Conservation (phyloP, 2,329 filamentous ascomycete species). For the Trichophyton mentagrophytes region DNA sequence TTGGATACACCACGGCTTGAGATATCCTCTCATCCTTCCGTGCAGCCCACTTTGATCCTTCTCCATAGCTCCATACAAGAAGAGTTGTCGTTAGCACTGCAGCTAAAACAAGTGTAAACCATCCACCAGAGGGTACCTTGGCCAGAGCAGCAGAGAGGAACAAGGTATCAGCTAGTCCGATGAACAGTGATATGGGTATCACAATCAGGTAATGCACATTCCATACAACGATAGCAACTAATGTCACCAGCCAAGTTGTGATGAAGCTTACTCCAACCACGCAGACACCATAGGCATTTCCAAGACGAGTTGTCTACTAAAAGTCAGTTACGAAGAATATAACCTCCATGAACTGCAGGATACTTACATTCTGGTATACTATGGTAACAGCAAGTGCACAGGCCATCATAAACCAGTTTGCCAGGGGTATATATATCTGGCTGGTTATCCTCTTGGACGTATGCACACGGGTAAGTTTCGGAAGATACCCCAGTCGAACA, state of each 20-base stretch:
- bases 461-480: slow-evolving; percentile 60
- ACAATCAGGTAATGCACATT: slow-evolving; percentile 49
- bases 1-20: slow-evolving; percentile 17
- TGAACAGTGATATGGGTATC: slow-evolving; percentile 47
- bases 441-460: slow-evolving; percentile 58
- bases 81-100: slow-evolving; percentile 52
- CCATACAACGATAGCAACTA: slow-evolving; percentile 64
- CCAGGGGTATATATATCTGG: slow-evolving; percentile 62
- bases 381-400: slow-evolving; percentile 62
- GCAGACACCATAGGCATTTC: slow-evolving; percentile 65
- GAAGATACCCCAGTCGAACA: slow-evolving; percentile 62
- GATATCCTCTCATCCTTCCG: slow-evolving; percentile 49
- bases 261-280: slow-evolving; percentile 72
- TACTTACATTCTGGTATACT: slow-evolving; percentile 51
- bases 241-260: slow-evolving; percentile 59
- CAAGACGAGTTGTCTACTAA: slow-evolving; percentile 50
- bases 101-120: slow-evolving; percentile 61
- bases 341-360: neutral
- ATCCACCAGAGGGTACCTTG: slow-evolving; percentile 64
- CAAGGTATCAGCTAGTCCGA: slow-evolving; percentile 54
- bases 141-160: slow-evolving; percentile 57
- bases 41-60: slow-evolving; percentile 62
- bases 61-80: slow-evolving; percentile 65
- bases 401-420: slow-evolving; percentile 66
- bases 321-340: neutral